Percentiles rank a stretch among this genome's conserved stretches.
Evolutionary conservation across 768 basidiomycete genomes (phyloP).

Genomic region (Termitomyces sp.): DNA sequence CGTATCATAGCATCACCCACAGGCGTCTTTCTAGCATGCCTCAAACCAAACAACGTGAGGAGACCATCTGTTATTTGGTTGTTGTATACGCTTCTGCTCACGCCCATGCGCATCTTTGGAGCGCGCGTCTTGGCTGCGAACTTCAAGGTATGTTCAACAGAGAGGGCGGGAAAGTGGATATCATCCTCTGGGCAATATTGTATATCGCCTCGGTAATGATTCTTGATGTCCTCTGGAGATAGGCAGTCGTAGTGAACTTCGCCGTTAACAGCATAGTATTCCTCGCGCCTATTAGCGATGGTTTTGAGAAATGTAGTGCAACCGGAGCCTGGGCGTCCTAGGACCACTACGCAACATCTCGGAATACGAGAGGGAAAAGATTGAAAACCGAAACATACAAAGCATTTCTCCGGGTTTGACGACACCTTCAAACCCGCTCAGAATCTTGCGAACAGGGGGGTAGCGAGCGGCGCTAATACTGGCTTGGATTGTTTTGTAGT

Average conservation of each 20-base stretch:
- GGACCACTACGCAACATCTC: conserved; percentile 51
- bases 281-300: conserved; percentile 70
- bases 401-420: conserved; percentile 74
- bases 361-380: neutral
- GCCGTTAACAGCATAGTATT: conserved; percentile 68
- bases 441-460: conserved; percentile 58
- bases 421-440: conserved; percentile 59
- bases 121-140: conserved; percentile 68
- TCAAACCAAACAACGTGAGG: conserved; percentile 72
- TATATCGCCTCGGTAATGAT: conserved; percentile 73
- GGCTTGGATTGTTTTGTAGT: conserved; percentile 35
- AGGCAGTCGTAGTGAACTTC: conserved; percentile 76
- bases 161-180: conserved; percentile 79
- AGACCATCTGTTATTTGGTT: conserved; percentile 49
- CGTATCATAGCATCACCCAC: conserved; percentile 61
- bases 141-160: conserved; percentile 68
- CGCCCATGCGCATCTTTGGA: conserved; percentile 47
- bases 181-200: conserved; percentile 84
- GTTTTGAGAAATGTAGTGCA: conserved; percentile 83
- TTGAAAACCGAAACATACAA: conserved; percentile 38
- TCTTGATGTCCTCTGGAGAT: conserved; percentile 54
- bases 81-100: conserved; percentile 39
- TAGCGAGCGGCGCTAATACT: conserved; percentile 44
- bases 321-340: conserved; percentile 83
- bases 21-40: conserved; percentile 60